These are phyloP conservation scores for Pseudopyricularia javanii DNA, from an alignment of 2,329 filamentous ascomycete species.

Conservation along the genomic window DNA sequence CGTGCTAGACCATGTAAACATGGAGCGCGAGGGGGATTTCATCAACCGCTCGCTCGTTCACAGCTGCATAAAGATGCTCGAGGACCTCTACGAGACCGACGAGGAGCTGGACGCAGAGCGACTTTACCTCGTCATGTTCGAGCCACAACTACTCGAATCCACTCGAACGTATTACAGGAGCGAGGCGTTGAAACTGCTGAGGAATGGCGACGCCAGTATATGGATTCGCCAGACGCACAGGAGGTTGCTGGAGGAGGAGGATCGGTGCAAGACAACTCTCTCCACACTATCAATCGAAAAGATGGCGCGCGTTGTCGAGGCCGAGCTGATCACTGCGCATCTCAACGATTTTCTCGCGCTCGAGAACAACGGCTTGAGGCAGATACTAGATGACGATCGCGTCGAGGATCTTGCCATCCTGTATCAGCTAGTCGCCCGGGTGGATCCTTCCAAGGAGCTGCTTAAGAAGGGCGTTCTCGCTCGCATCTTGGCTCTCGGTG, in stretches of 20 bases:
- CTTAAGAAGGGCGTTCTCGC: conserved; percentile 60
- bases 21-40: conserved; percentile 82
- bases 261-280: conserved; percentile 73
- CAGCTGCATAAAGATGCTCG: conserved; percentile 80
- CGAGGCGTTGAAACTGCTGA: conserved; percentile 64
- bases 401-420: conserved; percentile 67
- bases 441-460: conserved; percentile 61
- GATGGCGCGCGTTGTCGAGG: conserved; percentile 66
- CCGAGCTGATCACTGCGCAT: conserved; percentile 65
- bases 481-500: conserved; percentile 67
- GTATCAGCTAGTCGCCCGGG: conserved; percentile 65
- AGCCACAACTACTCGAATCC: conserved; percentile 60
- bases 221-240: conserved; percentile 69
- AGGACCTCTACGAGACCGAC: conserved; percentile 72
- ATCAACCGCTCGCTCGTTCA: conserved; percentile 76
- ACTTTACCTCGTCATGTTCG: conserved; percentile 74
- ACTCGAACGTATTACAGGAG: conserved; percentile 62
- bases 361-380: conserved; percentile 70
- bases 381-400: conserved; percentile 87
- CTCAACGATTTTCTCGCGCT: conserved; percentile 73
- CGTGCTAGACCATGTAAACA: conserved; percentile 78
- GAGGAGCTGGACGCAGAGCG: conserved; percentile 67
- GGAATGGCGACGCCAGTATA: conserved; percentile 65
- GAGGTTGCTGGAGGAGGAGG: conserved; percentile 68
- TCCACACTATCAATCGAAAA: conserved; percentile 60